These are phyloP conservation scores for Tilletia caries DNA, from an alignment of 1,284 basidiomycete species.

Conservation along the genomic window DNA sequence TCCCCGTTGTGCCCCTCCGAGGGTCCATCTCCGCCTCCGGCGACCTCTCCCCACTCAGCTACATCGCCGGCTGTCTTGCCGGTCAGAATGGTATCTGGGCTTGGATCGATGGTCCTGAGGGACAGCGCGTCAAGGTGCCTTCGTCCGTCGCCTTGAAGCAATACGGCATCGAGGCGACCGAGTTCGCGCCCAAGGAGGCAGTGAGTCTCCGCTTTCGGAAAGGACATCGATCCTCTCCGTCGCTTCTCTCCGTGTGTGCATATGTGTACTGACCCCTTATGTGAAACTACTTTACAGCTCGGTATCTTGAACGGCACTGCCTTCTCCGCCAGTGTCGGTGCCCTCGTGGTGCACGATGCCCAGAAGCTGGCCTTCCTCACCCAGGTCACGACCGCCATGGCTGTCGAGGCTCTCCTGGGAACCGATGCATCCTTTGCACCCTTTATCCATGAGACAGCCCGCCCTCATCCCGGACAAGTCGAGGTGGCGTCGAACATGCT, in stretches of 20 bases:
- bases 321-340: constrained; percentile 63
- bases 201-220: neutral
- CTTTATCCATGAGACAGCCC: constrained; percentile 72
- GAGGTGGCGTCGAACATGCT: constrained; percentile 30
- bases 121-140: constrained; percentile 39
- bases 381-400: constrained; percentile 76
- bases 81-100: constrained; percentile 38
- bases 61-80: constrained; percentile 63
- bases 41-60: constrained; percentile 57
- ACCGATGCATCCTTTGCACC: constrained; percentile 38
- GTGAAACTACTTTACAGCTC: constrained; percentile 9
- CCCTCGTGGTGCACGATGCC: constrained; percentile 66
- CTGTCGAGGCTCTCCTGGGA: constrained; percentile 63
- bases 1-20: constrained; percentile 76
- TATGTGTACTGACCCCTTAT: constrained; percentile 1
- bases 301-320: constrained; percentile 70
- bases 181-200: constrained; percentile 75
- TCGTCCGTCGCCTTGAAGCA: constrained; percentile 67
- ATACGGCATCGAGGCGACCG: constrained; percentile 67
- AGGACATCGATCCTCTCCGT: constrained; percentile 20
- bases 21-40: constrained; percentile 79
- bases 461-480: constrained; percentile 83
- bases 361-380: constrained; percentile 69
- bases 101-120: constrained; percentile 24
- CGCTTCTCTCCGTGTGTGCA: neutral